A percentile compares a stretch with the other conserved stretches of the same genome.
phyloP scores from a whole-genome alignment of 371 early-diverging fungal species.

The Mucor circinelloides region DNA sequence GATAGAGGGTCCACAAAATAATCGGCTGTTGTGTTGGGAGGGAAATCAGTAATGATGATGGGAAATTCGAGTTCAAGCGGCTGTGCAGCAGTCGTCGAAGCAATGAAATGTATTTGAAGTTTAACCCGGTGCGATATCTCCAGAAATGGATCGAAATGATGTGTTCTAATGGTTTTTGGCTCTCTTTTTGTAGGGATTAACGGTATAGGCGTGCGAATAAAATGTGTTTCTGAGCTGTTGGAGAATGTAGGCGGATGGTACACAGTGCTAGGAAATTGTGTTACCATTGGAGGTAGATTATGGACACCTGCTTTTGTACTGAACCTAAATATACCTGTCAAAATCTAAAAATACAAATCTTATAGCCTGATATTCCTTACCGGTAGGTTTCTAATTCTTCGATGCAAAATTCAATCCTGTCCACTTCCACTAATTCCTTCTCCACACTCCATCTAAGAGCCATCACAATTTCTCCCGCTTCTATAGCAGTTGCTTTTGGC shows the following conservation, averaged over 20 bases:
- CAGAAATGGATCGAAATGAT: conserved; percentile 42
- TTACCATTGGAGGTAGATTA: conserved; percentile 31
- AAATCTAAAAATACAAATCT: neutral
- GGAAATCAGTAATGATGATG: conserved; percentile 45
- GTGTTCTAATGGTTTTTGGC: conserved; percentile 17
- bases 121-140: conserved; percentile 41
- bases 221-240: conserved; percentile 39
- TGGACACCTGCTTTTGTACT: conserved; percentile 38
- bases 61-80: conserved; percentile 34
- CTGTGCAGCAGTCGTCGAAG: neutral
- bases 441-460: conserved; percentile 48
- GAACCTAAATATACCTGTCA: conserved; percentile 23
- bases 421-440: conserved; percentile 43
- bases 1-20: conserved; percentile 10
- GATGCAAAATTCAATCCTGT: conserved; percentile 32
- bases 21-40: conserved; percentile 16
- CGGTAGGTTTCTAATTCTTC: conserved; percentile 40
- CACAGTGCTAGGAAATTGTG: conserved; percentile 27
- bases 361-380: conserved; percentile 16
- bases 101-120: conserved; percentile 31
- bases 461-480: conserved; percentile 40
- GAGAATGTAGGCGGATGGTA: conserved; percentile 40
- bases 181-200: neutral
- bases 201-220: conserved; percentile 40
- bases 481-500: conserved; percentile 44